Evolutionary conservation across 805 yeast species (phyloP), one percentile per base, ranked within the genome.

Genomic region (Ogataea siamensis): DNA sequence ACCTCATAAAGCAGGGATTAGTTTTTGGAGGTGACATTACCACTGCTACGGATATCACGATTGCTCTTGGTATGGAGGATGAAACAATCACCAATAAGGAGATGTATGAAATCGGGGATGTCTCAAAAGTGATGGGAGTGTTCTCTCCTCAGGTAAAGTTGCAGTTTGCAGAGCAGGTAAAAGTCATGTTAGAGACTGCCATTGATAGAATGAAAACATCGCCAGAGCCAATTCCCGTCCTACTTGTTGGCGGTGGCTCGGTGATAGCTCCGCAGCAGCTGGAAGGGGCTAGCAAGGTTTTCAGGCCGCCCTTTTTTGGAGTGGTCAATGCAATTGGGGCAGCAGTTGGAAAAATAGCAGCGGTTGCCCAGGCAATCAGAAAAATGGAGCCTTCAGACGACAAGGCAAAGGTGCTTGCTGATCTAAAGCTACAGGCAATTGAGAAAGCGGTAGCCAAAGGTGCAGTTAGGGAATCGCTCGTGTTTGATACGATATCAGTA

Each of bases 291-390:
- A 62, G 70, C 2, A 51, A 55, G 29, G 68, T 71, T 2, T 49
- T 67, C 30, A 51, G 63, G 32, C 74, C 74, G 1, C 63, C 63
- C 19, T 69, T 37, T 42, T 62, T 49, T 49, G 58, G 59, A 26
- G 71, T 68, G 34, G 74, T 73, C 5, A 71, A 71, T 52, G 76
- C 76, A 5, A 68, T 71, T 35, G 75, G 74, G 32, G 73, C 75
- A 19, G 74, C 73, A 3, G 46, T 69, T 45, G 72, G 71, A n/a
- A 68, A 68, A 42, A 53, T 71, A 2, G 63, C 72, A 15, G 50
- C 62, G 11, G 43, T 51, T 8, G 9, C 46, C 13, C 17, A 46
- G 49, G 19, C 43, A 50, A 7, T 46, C 31, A 19, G 28, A 37
- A 10, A 32, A 35, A 8, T 34, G 33, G 25, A 7, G 34, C 22